Evolutionary conservation across 2,329 filamentous ascomycete genomes (phyloP), one percentile per base, ranked within the genome.

Genomic region (Microcera coccophila): DNA sequence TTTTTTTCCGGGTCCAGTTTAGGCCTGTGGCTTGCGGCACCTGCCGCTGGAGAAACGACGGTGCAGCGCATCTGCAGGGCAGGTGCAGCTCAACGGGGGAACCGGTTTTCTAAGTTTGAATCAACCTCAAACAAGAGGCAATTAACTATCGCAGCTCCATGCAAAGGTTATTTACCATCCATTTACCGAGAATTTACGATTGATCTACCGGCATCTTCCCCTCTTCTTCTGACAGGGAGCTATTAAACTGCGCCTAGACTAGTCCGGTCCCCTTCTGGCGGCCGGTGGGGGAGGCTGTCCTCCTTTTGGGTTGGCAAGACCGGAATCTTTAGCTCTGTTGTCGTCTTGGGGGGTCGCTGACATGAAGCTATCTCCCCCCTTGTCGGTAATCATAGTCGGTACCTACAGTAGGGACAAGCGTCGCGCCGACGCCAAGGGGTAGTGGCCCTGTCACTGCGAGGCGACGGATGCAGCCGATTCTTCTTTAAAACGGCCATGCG

Each of bases 271-370:
- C 12, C 7, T 26, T 26, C 12, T 26, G 53, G 50, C 16, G 42
- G 48, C 32, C n/a, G 32, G 15, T 17, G 32, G 28, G 50, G 58
- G 32, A 46, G 49, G 29, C 47, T 43, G 17, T 49, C 51, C 19
- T 10, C 9, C 8, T 53, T 55, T 41, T 39, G 42, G 10, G 41
- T 55, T 36, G 55, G 58, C 42, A 48, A 50, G 26, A 24, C 29
- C 5, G 15, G 14, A 12, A 26, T 7, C 22, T 26, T 26, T n/a
- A n/a, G 22, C 22, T 12, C 7, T 12, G 7, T 26, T 12, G 12
- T 26, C 7, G 22, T 12, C 22, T 26, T 12, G 22, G n/a, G n/a
- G n/a, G n/a, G n/a, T n/a, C n/a, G n/a, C n/a, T n/a, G n/a, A n/a
- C n/a, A n/a, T n/a, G 22, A 26, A 26, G 22, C 22, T 12, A 7